Base-by-base conservation (phyloP, 208 protist genomes). In the Plasmodiophora brassicae region DNA sequence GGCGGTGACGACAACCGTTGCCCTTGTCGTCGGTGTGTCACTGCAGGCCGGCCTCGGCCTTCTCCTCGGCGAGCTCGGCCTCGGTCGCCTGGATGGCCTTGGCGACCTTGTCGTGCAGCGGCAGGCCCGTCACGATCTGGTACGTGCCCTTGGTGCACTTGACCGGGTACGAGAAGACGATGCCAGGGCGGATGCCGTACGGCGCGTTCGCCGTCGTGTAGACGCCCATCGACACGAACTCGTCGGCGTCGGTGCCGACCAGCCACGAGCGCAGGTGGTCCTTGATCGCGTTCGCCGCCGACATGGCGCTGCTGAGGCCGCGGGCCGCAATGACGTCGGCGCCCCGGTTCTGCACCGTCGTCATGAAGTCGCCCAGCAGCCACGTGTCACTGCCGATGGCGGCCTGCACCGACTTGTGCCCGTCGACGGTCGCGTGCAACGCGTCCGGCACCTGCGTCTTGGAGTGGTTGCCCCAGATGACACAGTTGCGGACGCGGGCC, bases 261-360 rank as follows among this genome's bases (percentile, higher is more conserved):
- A 78, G n/a, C 65, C 65, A 78, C 41, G 65, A 78, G 41, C n/a
- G 5, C 65, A 78, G n/a, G 41, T 78, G 65, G n/a, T 78, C 65
- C 65, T 78, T 78, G 14, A 84, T 36, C 25, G 85, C 85, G 36
- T 86, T 88, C 22, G 85, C 88, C 1, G 88, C 65, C 35, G 85
- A 88, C 44, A 46, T 71, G 20, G 85, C 85, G 20, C 50, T 78
- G 20, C 50, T 78, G 8, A 88, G 36, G 22, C 85, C 85, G 54
- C 85, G 85, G 20, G 85, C 85, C 32, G 50, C 60, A 25, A 88
- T 71, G 1, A 88, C 85, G 53, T 54, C 43, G 38, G 85, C 43
- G 22, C 85, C 85, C 10, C 85, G 85, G 38, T 88, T 54, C n/a
- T 88, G 85, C 8, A 88, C 85, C 5, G 54, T 88, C 50, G 85